Evolutionary conservation across 2,329 filamentous ascomycete species (phyloP).

Genomic region (Colletotrichum scovillei): DNA sequence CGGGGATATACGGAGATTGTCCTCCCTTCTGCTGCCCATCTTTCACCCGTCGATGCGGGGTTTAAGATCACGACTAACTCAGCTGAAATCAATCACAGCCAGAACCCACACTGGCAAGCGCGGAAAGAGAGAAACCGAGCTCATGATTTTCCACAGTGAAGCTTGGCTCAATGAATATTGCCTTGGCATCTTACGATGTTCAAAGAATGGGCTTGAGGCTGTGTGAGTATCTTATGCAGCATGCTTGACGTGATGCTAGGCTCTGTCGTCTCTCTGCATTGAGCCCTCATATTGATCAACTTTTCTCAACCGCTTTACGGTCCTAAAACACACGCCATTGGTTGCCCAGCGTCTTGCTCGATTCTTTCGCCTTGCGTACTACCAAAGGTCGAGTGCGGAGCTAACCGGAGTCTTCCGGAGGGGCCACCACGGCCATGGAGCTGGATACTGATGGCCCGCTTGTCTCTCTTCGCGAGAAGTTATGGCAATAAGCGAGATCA

Average conservation of each 20-base stretch:
- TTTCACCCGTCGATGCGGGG: background rate
- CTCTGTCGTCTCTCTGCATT: background rate
- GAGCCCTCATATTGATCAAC: background rate
- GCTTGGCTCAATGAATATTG: conserved; percentile 1
- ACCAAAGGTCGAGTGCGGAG: too few relatives aligned
- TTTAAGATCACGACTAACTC: background rate
- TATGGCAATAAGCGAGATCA: background rate
- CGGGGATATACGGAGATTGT: conserved; percentile 14
- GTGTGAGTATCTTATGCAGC: background rate
- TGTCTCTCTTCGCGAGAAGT: background rate
- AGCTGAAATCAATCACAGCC: background rate
- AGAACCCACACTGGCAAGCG: background rate
- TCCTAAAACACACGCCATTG: too few relatives aligned
- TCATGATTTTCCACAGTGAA: background rate
- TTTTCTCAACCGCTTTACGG: background rate
- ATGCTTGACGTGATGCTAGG: background rate
- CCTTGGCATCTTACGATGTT: conserved; percentile 34
- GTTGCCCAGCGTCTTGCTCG: too few relatives aligned
- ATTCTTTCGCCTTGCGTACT: background rate
- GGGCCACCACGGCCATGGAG: background rate
- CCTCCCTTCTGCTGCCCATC: background rate
- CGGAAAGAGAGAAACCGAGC: background rate
- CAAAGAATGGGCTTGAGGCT: background rate
- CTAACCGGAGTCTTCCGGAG: background rate
- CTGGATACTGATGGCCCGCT: background rate